Evolutionary conservation across 768 basidiomycete species (phyloP), one percentile per base, ranked within the genome.

Genomic region (Panus rudis): DNA sequence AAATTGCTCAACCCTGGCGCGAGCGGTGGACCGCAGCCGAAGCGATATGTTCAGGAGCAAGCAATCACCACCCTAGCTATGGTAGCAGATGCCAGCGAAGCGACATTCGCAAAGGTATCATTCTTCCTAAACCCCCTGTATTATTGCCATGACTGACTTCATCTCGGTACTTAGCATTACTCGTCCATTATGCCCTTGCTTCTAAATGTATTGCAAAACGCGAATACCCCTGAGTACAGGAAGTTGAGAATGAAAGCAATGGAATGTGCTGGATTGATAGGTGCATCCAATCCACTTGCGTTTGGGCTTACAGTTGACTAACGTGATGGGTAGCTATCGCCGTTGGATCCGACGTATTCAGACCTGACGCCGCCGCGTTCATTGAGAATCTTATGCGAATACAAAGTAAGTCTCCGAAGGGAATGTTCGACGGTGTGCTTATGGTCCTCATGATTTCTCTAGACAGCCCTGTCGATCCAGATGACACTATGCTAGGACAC

Each of bases 201-300:
- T 17, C 57, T 92, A 48, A 80, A 78, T 43, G 83, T 92, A 0
- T 70, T 94, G 38, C 66, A 75, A 16, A 84, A 85, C 37, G 83
- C 84, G 10, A 81, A 79, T 32, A 75, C 76, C 5, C 58, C 72
- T 1, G 79, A 82, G 39, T 81, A 85, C 58, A 67, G 72, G 20
- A 82, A 80, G 56, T 54, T 92, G 39, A 69, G 85, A 19, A 75
- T 79, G 30, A 89, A 92, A 56, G 87, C 88, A 1, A 92, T 94
- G 86, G 91, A 93, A 57, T 92, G 90, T 59, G 89, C 87, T 0
- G 86, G 86, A 6, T 66, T 91, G 17, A 84, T 90, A 47, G 90
- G 90, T 90, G 30, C 14, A 76, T 61, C n/a, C n/a, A 19, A 33
- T 50, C 44, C 38, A 25, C 37, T 37, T 26, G 41, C 12, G 1